Conservation (phyloP, 2,329 filamentous ascomycete species). For the Domatiomyces catenatus region DNA sequence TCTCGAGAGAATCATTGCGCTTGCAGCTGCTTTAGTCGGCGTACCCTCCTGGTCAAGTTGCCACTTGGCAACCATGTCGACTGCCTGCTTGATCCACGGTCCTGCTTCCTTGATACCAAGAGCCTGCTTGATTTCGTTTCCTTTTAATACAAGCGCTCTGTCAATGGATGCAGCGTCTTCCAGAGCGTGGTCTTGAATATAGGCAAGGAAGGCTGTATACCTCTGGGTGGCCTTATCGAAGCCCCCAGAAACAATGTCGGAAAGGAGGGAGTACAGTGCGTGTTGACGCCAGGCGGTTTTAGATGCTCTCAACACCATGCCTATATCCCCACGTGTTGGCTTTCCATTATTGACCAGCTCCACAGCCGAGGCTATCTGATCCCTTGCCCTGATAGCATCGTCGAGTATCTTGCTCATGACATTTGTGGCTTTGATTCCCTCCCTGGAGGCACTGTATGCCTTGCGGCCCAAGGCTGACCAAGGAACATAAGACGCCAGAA, state of each 20-base stretch:
- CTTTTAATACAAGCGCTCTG: constrained; percentile 54
- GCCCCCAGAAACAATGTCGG: constrained; percentile 5
- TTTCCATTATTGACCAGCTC: constrained; percentile 4
- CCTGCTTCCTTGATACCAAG: constrained; percentile 54
- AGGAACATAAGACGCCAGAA: constrained; percentile 16
- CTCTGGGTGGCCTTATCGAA: constrained; percentile 12
- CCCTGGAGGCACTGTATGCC: constrained; percentile 14
- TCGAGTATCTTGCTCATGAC: constrained; percentile 15
- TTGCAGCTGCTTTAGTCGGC: constrained; percentile 11
- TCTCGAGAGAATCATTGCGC: constrained; percentile 38
- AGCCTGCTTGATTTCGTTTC: constrained; percentile 53
- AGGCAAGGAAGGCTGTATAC: constrained; percentile 40
- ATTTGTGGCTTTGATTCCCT: constrained; percentile 19
- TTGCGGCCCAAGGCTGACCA: constrained; percentile 6
- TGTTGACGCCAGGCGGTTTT: constrained; percentile 14
- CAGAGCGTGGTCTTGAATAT: constrained; percentile 36
- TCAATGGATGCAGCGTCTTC: constrained; percentile 29
- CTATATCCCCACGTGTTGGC: constrained; percentile 14
- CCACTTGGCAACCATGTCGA: constrained; percentile 73
- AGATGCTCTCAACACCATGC: constrained; percentile 14
- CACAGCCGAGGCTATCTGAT: constrained; percentile 7
- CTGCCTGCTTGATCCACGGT: constrained; percentile 66
- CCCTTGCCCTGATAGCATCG: constrained; percentile 13
- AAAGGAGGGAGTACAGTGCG: constrained; percentile 13
- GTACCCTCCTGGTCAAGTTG: constrained; percentile 56